Evolutionary conservation across 139 green algal species (phyloP).

Genomic region (Chlorella sorokiniana): DNA sequence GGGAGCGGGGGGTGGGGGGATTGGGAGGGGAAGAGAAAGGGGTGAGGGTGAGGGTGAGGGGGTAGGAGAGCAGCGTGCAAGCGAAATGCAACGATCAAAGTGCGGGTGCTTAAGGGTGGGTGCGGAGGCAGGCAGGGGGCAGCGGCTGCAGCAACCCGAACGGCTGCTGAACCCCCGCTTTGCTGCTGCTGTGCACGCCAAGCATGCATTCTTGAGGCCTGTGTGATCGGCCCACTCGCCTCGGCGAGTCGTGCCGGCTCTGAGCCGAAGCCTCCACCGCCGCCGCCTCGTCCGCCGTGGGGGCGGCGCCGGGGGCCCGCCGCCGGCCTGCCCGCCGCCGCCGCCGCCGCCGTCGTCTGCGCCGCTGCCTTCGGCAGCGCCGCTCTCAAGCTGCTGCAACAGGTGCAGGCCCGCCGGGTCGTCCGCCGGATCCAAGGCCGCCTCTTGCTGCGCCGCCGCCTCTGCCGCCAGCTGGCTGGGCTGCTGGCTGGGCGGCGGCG

Average conservation of each 20-base stretch:
- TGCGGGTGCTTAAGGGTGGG: too few relatives aligned
- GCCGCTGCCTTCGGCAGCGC: not conserved
- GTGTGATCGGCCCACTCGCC: not conserved
- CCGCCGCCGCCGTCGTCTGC: not conserved
- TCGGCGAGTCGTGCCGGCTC: slow-evolving; percentile 23
- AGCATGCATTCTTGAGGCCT: not conserved
- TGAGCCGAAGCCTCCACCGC: slow-evolving; percentile 14
- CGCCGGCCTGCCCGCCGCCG: too few relatives aligned
- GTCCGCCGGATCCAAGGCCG: not conserved
- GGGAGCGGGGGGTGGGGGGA: too few relatives aligned
- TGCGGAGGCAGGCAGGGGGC: too few relatives aligned
- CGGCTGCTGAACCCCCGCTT: too few relatives aligned
- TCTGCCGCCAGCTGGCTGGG: not conserved
- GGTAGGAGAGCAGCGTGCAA: too few relatives aligned
- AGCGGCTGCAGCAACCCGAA: too few relatives aligned
- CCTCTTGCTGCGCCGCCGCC: not conserved
- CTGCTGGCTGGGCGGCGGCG: too few relatives aligned
- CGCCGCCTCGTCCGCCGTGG: not conserved
- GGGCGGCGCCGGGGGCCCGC: not conserved
- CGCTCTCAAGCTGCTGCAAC: not conserved
- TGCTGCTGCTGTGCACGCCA: too few relatives aligned
- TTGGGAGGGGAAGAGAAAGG: too few relatives aligned
- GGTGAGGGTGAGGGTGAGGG: too few relatives aligned
- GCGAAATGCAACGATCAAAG: too few relatives aligned
- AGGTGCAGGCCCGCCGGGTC: not conserved